Conservation (phyloP, 129 eudicot genomes). For the Flaveria trinervia region DNA sequence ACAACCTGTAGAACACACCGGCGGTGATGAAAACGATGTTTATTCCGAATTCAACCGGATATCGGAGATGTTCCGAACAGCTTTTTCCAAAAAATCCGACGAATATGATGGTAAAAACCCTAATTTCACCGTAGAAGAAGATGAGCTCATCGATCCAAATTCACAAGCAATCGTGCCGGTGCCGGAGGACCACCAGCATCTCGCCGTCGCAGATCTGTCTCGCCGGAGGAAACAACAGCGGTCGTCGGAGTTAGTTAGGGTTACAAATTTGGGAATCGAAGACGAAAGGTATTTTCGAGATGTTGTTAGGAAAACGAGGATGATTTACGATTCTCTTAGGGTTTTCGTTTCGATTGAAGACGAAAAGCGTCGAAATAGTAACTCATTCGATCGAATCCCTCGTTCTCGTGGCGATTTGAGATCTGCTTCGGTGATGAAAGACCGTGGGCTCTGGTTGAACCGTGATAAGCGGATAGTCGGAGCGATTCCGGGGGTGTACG, state of each 20-base stretch:
- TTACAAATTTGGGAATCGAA: slow-evolving; percentile 47
- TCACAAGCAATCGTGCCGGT: slow-evolving; percentile 48
- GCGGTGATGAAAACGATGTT: slow-evolving; percentile 16
- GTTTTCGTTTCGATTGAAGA: slow-evolving; percentile 45
- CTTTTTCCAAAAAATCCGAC: slow-evolving; percentile 34
- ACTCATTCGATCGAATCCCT: slow-evolving; percentile 28
- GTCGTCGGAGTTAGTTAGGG: slow-evolving; percentile 68
- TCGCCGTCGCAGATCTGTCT: slow-evolving; percentile 28
- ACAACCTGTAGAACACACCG: slow-evolving; percentile 2
- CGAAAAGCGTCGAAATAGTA: slow-evolving; percentile 37
- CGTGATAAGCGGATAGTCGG: slow-evolving; percentile 76
- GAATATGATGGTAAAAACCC: not conserved
- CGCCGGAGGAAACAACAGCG: slow-evolving; percentile 41
- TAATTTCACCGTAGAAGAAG: not conserved
- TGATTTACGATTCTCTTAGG: slow-evolving; percentile 58
- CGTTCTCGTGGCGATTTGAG: slow-evolving; percentile 49
- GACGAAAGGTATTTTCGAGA: slow-evolving; percentile 57
- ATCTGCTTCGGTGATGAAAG: slow-evolving; percentile 57
- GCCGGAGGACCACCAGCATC: slow-evolving; percentile 18
- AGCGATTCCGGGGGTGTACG: slow-evolving; percentile 56
- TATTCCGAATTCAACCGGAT: slow-evolving; percentile 48
- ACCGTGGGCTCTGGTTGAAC: slow-evolving; percentile 62
- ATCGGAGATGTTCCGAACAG: slow-evolving; percentile 47
- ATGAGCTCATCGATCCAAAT: slow-evolving; percentile 28
- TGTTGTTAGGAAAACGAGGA: slow-evolving; percentile 49